Evolutionary conservation across 2,329 filamentous ascomycete genomes (phyloP).

Genomic region (Aureobasidium sp.): DNA sequence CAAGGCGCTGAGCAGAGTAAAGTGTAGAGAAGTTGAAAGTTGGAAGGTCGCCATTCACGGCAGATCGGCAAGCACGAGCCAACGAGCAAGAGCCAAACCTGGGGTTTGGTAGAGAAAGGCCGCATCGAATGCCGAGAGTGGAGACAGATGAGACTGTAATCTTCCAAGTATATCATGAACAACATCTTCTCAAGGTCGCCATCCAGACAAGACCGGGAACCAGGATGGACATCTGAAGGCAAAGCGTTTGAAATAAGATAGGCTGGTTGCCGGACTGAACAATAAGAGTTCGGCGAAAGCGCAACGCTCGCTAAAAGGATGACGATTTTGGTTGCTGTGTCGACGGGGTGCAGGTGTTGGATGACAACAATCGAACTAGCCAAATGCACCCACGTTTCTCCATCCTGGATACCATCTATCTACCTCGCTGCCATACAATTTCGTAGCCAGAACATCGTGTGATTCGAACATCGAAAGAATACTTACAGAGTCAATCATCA

Average conservation of each 20-base stretch:
- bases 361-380: slow-evolving; percentile 12
- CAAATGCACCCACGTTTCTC: slow-evolving; percentile 13
- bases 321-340: slow-evolving; percentile 12
- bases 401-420: not conserved
- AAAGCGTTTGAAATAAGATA: not conserved
- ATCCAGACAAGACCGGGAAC: not conserved
- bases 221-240: not conserved
- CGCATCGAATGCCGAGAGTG: not conserved
- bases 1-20: not conserved
- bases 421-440: not conserved
- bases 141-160: not conserved
- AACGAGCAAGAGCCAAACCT: not conserved
- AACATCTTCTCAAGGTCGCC: not conserved
- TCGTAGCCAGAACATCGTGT: not conserved
- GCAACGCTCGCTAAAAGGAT: not conserved
- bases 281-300: not conserved
- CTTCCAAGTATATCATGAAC: not conserved
- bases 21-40: not conserved
- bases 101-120: not conserved
- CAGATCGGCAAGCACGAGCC: slow-evolving; percentile 6
- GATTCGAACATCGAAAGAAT: not conserved
- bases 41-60: not conserved
- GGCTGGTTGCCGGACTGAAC: not conserved
- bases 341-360: not conserved
- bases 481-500: not conserved